Percentiles rank a stretch among this genome's conserved stretches.
Conservation (phyloP, 225 moss, liverwort and hornwort species). For the Takakia lepidozioides region DNA sequence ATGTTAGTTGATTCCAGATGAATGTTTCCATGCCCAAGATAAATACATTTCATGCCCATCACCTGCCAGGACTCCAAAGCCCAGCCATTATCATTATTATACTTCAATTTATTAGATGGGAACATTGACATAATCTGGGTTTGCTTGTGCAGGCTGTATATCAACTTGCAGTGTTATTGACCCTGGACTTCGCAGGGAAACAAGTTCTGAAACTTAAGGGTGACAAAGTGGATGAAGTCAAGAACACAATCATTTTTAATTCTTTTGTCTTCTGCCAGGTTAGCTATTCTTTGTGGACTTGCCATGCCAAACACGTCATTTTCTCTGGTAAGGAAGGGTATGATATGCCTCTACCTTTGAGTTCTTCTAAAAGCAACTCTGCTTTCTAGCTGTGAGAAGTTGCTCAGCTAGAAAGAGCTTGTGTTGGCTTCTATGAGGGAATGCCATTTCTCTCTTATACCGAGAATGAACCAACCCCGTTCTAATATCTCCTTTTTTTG, state of each 20-base stretch:
- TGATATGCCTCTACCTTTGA: background rate
- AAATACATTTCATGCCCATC: too few relatives aligned
- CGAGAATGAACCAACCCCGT: too few relatives aligned
- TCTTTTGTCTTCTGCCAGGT: conserved; percentile 49
- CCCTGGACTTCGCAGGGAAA: conserved; percentile 24
- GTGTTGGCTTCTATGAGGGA: too few relatives aligned
- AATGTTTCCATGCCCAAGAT: too few relatives aligned
- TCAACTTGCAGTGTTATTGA: conserved; percentile 25
- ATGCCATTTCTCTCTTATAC: too few relatives aligned
- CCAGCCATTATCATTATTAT: too few relatives aligned
- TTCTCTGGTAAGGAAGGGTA: background rate
- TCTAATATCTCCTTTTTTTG: background rate
- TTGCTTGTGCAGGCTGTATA: conserved; percentile 23
- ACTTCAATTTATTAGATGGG: too few relatives aligned
- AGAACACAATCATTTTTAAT: conserved; percentile 54
- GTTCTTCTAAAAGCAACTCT: background rate
- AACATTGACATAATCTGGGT: too few relatives aligned
- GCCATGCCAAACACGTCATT: background rate
- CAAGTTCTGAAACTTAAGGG: conserved; percentile 11
- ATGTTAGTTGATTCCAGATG: too few relatives aligned
- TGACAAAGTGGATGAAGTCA: background rate
- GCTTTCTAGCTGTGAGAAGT: too few relatives aligned
- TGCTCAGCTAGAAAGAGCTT: too few relatives aligned
- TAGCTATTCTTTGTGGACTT: background rate
- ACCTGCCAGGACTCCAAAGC: too few relatives aligned